Conservation (phyloP, 2,329 filamentous ascomycete species). For the Nemania bipapillata region DNA sequence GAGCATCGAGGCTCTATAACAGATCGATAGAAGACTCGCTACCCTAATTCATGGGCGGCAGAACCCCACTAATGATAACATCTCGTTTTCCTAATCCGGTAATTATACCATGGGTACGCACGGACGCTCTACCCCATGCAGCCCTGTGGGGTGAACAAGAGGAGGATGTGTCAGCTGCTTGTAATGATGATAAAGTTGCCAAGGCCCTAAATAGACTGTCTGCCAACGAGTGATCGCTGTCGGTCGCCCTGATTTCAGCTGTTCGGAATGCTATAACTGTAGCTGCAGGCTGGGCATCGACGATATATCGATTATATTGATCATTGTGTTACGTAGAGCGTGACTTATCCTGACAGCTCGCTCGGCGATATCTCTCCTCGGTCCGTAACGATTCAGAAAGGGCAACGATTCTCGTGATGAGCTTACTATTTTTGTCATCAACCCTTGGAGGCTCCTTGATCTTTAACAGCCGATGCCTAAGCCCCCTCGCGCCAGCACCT, state of each 20-base stretch:
- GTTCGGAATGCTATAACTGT: constrained; percentile 6
- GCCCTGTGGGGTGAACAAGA: constrained; percentile 24
- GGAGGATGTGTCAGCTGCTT: constrained; percentile 34
- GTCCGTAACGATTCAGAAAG: neutral
- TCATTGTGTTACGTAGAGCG: neutral
- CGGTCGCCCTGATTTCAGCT: constrained; percentile 38
- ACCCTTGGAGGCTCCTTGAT: neutral
- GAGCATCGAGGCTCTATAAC: neutral
- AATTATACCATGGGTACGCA: constrained; percentile 16
- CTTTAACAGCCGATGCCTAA: neutral
- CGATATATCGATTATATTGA: neutral
- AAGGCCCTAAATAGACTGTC: constrained; percentile 32
- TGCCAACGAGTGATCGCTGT: constrained; percentile 5
- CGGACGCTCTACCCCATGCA: constrained; percentile 31
- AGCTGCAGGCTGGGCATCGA: neutral
- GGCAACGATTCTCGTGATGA: neutral
- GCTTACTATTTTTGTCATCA: neutral
- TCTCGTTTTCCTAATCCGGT: constrained; percentile 34
- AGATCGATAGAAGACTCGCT: neutral
- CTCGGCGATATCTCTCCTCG: neutral
- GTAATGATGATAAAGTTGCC: constrained; percentile 37
- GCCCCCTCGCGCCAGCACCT: neutral
- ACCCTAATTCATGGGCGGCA: neutral
- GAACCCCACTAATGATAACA: constrained; percentile 16
- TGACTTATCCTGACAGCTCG: neutral